Percentiles rank a stretch among this genome's conserved stretches.
Evolutionary conservation across 768 basidiomycete genomes (phyloP).

Genomic region (Tulasnella sp.): DNA sequence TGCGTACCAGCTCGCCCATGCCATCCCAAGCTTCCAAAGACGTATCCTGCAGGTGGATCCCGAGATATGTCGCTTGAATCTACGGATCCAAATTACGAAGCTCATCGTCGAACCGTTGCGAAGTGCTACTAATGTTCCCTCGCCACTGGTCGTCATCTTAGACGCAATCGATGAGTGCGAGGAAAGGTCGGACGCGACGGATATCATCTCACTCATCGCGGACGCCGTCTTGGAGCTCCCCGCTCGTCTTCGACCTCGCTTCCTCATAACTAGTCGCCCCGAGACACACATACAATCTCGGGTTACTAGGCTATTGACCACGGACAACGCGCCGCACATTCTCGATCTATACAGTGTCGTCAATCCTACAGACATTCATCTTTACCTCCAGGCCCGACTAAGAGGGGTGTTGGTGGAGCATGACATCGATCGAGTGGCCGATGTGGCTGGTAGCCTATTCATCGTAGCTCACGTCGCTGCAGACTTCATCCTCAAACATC

Average conservation of each 20-base stretch:
- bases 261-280: conserved; percentile 29
- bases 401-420: neutral
- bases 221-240: neutral
- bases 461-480: no score
- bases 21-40: conserved; percentile 7
- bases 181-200: neutral
- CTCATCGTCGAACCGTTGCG: conserved; percentile 20
- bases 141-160: conserved; percentile 27
- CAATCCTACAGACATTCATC: conserved; percentile 4
- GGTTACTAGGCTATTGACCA: no score
- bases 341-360: conserved; percentile 15
- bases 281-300: conserved; percentile 22
- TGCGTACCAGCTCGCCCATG: conserved; percentile 25
- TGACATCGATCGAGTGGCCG: no score
- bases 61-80: conserved; percentile 7
- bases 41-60: conserved; percentile 2
- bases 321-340: neutral
- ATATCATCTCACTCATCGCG: conserved; percentile 23
- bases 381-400: conserved; percentile 8
- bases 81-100: conserved; percentile 21
- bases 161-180: conserved; percentile 32
- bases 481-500: no score
- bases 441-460: no score
- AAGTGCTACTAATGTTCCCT: neutral
- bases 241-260: conserved; percentile 19